Conservation (phyloP, 176 grass and related monocot genomes). For the Dendrocalamus sinicus region DNA sequence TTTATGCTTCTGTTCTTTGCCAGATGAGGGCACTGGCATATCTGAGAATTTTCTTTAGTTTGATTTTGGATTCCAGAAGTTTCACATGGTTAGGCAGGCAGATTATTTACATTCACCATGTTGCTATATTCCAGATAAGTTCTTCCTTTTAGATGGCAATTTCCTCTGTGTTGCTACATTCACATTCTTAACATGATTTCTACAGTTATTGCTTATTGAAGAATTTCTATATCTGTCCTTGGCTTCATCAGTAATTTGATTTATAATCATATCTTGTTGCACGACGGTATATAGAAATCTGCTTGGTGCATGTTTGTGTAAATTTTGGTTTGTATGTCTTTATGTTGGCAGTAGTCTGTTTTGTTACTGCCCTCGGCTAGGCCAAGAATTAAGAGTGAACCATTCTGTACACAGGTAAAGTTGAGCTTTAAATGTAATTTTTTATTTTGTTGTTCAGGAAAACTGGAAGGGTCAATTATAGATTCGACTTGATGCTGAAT, state of each 20-base stretch:
- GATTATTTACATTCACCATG: neutral
- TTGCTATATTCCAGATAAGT: neutral
- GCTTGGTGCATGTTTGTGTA: neutral
- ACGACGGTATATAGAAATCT: neutral
- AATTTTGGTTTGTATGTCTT: slow-evolving; percentile 20
- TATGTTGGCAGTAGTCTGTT: neutral
- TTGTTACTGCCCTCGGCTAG: neutral
- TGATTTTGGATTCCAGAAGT: neutral
- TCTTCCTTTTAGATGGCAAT: slow-evolving; percentile 2
- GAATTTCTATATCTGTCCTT: neutral
- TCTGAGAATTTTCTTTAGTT: slow-evolving; percentile 13
- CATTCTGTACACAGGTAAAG: neutral
- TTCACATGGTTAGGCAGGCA: neutral
- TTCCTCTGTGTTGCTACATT: neutral
- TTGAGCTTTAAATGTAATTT: neutral
- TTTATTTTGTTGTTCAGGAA: slow-evolving; percentile 15
- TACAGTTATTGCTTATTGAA: neutral
- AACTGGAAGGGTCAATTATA: slow-evolving; percentile 7
- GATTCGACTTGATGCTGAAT: neutral
- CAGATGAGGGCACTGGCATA: neutral
- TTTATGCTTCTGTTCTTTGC: slow-evolving; percentile 18
- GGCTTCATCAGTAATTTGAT: slow-evolving; percentile 3
- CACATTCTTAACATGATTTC: slow-evolving; percentile 31
- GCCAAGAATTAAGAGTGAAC: neutral
- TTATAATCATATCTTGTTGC: too few relatives aligned